Evolutionary conservation across 1,284 basidiomycete genomes (phyloP), one percentile per base, ranked within the genome.

Genomic region (Rugiboletus extremiorientalis): DNA sequence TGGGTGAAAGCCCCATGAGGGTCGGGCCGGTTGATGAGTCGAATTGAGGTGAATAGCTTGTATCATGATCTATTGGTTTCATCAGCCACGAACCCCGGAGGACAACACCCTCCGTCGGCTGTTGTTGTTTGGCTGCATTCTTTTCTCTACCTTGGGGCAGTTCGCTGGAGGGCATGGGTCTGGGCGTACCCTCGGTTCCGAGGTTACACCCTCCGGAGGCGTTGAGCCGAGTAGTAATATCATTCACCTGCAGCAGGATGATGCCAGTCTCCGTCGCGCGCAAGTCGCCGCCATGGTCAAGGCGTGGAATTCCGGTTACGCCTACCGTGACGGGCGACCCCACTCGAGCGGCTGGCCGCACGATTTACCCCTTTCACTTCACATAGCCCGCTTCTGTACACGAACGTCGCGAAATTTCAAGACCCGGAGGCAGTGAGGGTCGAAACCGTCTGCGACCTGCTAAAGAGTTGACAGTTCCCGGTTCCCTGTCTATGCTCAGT

Each of bases 291-390:
- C 53, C 49, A 55, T 30, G 27, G 50, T 38, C 49, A 59, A 46
- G 38, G 41, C 68, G 66, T 72, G 70, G 66, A 68, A 49, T 58
- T 63, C 63, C 68, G 59, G 47, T 50, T 5, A 52, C 23, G 36
- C 62, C 54, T 51, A 57, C 55, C n/a, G n/a, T n/a, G n/a, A 60
- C 49, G 58, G 51, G 41, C 23, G 50, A 45, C n/a, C 27, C 20
- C 28, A 44, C 27, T 41, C 53, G 40, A n/a, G n/a, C n/a, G n/a
- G 38, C 49, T 60, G 56, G 42, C 46, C 59, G 55, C 56, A 62
- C 50, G 54, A 65, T 59, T 52, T 58, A 51, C 56, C 31, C 55
- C 48, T 25, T 50, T 53, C 22, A 44, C 57, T 65, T 58, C 64
- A 58, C 58, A 60, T 61, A 50, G 45, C 23, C 61, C 56, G 55